Conservation (phyloP, 169 alveolate genomes). For the Plasmodium adleri region DNA sequence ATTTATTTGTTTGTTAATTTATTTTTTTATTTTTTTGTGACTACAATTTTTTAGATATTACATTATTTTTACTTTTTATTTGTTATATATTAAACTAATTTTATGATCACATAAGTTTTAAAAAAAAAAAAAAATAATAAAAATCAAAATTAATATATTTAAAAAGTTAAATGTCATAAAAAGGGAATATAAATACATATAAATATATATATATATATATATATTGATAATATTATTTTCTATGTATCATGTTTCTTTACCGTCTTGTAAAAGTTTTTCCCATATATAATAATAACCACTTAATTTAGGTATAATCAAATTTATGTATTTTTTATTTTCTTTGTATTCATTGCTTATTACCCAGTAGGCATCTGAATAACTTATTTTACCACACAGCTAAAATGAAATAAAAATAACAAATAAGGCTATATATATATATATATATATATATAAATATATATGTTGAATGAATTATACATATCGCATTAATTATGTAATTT, state of each 20-base stretch:
- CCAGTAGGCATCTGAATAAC: constrained; percentile 61
- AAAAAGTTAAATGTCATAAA: too few relatives aligned
- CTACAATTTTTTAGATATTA: too few relatives aligned
- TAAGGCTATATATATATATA: neutral
- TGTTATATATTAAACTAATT: too few relatives aligned
- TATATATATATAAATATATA: neutral
- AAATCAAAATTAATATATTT: too few relatives aligned
- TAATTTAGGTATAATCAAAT: constrained; percentile 51
- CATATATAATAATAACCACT: constrained; percentile 55
- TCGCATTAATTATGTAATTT: neutral
- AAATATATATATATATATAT: too few relatives aligned
- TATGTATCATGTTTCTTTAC: neutral
- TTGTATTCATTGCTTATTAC: constrained; percentile 52
- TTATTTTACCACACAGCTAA: constrained; percentile 60
- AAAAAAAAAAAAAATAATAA: too few relatives aligned
- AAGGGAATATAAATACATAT: too few relatives aligned
- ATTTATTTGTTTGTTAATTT: too few relatives aligned
- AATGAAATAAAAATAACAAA: neutral
- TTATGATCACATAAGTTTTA: too few relatives aligned
- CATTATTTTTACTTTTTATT: too few relatives aligned
- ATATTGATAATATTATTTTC: too few relatives aligned
- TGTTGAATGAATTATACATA: neutral
- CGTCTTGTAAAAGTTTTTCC: constrained; percentile 63
- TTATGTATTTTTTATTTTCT: constrained; percentile 23
- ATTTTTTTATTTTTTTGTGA: too few relatives aligned